Evolutionary conservation across 352 stramenopile species (phyloP), one percentile per base, ranked within the genome.

Genomic region (Thalassiosira pacifica): DNA sequence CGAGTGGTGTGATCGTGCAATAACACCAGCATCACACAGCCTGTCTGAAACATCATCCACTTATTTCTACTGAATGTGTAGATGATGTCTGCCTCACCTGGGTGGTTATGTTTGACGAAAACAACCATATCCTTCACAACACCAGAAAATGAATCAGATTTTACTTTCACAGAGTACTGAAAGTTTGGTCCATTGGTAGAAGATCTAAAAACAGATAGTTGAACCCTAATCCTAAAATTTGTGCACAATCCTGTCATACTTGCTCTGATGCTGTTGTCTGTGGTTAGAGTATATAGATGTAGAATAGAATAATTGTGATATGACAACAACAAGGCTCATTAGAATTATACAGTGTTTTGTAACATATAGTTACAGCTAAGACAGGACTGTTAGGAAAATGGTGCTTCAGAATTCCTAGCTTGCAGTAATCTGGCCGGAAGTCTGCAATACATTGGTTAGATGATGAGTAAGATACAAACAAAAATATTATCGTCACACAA

Each of bases 51-150:
- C 93, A 48, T 97, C 93, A 76, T 98, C 95, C 4, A 95, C 97
- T 88, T 98, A 83, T 98, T 98, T 70, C 93, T 87, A 32, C 93
- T 97, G 27, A 98, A 91, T 34, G 95, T 97, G 84, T 98, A 98
- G 16, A 98, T 92, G 68, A 98, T 98, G 11, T 96, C 96, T 52
- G 95, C 94, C 34, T 87, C 40, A n/a, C 67, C 67, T 5, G 60
- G 22, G 72, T 94, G 90, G 68, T 94, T 86, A 13, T 81, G 76
- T 75, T 94, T 85, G 22, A 98, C 96, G 29, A 97, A 96, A 16
- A 88, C 80, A 1, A 96, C 92, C 78, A 98, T 93, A 13, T 90
- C 89, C 19, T 94, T 91, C 19, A 94, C 77, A 19, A 92, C 82
- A n/a, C 82, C 83, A 40, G 84, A 71, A 65, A 83, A 84, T 34